Conservation (phyloP, 768 basidiomycete species). For the Auriscalpium microsporum region DNA sequence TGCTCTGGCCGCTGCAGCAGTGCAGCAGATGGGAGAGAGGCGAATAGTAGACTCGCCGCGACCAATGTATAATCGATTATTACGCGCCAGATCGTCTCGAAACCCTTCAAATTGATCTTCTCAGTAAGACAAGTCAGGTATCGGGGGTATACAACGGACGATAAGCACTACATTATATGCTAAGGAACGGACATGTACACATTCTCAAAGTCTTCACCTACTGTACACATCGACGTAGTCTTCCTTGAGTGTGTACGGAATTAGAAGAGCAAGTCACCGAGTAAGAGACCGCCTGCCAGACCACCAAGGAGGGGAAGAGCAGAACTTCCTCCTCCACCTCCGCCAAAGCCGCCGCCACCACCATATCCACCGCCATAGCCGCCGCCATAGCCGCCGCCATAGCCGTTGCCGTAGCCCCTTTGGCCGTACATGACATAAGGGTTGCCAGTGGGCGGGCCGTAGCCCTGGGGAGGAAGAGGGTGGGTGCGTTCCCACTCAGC, state of each 20-base stretch:
- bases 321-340: slow-evolving; percentile 17
- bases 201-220: too few species aligned
- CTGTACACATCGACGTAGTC: too few species aligned
- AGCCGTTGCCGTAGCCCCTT: not conserved
- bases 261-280: slow-evolving; percentile 16
- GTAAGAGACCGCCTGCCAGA: slow-evolving; percentile 28
- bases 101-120: too few species aligned
- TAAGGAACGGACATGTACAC: too few species aligned
- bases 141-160: too few species aligned
- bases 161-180: too few species aligned
- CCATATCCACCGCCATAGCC: not conserved
- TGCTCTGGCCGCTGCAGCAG: too few species aligned
- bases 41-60: too few species aligned
- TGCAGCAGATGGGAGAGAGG: too few species aligned
- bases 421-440: slow-evolving; percentile 9
- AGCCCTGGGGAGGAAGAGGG: slow-evolving; percentile 6
- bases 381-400: slow-evolving; percentile 9
- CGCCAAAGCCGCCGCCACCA: slow-evolving; percentile 16
- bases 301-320: slow-evolving; percentile 27
- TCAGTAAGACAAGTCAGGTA: too few species aligned
- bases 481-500: not conserved
- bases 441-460: slow-evolving; percentile 20
- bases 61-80: too few species aligned
- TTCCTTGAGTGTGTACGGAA: not conserved
- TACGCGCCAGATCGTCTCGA: too few species aligned